Base-by-base conservation (phyloP, 2,329 filamentous ascomycete genomes). In the Hansfordia pulvinata region DNA sequence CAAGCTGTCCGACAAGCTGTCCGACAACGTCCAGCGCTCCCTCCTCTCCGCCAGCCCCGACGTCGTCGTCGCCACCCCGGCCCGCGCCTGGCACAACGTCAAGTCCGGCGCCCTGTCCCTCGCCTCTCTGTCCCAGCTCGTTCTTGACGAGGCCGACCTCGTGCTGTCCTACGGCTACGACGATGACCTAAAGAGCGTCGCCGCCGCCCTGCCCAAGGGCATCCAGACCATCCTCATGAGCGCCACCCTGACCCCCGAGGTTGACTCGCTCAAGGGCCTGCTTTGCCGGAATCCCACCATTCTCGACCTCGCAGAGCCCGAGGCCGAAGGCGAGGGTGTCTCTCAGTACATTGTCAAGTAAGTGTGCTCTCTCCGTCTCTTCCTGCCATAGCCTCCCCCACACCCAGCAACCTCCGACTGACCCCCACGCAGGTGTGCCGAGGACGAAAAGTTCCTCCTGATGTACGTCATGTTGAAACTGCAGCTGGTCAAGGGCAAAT, bases 401-500 rank as follows among this genome's bases (percentile, higher is more conserved):
- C 13, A 13, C 17, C 12, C 21, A 29, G 27, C 19, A 30, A 25
- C 40, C 47, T 19, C n/a, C n/a, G n/a, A n/a, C n/a, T 41, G 18
- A 27, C 29, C 8, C 30, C 41, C 27, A 23, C 10, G 18, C 28
- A 78, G 72, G 47, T 93, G 85, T 39, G 83, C 72, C n/a, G 90
- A 98, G 54, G 88, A 96, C 38, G 90, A 96, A 43, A 98, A 98
- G 48, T 98, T 96, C 44, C 58, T 98, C 19, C 58, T 98, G 22
- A 74, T 79, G 11, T 96, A 93, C 44, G 80, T 93, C 32, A 88
- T 96, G 46, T 93, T 94, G 61, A 93, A 93, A 58, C 67, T 96
- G 9, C 81, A 90, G 49, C 61, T 96, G 27, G 78, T 98, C 46
- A 93, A 88, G 50, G 90, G 90, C 36, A 96, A 96, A 52, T 80